Conservation (phyloP, 371 early-diverging fungal genomes). For the Blastocladiella emersonii region DNA sequence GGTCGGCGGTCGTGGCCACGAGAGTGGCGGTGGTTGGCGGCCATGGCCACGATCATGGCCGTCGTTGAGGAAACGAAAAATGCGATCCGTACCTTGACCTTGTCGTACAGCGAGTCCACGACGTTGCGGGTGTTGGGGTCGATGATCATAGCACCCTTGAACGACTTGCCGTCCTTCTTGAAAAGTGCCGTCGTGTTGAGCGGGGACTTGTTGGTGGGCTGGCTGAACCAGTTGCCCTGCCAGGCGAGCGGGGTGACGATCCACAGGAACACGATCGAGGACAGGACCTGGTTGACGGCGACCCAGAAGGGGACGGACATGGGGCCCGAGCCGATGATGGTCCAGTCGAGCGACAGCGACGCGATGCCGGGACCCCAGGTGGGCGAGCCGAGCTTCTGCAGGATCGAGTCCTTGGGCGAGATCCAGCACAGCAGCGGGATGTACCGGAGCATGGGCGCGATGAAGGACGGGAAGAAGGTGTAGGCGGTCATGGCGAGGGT, state of each 20-base stretch:
- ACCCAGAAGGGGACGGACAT: slow-evolving; percentile 27
- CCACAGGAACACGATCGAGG: slow-evolving; percentile 21
- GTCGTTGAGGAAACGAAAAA: too few relatives aligned
- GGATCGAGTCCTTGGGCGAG: slow-evolving; percentile 21
- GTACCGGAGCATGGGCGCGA: slow-evolving; percentile 50
- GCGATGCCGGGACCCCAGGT: slow-evolving; percentile 22
- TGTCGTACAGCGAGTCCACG: neutral
- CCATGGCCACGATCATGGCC: too few relatives aligned
- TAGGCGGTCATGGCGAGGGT: slow-evolving; percentile 34
- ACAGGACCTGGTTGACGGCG: slow-evolving; percentile 19
- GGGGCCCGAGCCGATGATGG: slow-evolving; percentile 16
- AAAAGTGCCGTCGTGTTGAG: neutral
- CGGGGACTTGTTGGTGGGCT: neutral
- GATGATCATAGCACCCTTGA: neutral
- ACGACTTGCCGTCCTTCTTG: neutral
- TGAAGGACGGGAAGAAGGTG: slow-evolving; percentile 66
- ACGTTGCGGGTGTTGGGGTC: neutral
- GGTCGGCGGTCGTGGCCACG: too few relatives aligned
- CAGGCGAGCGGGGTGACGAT: slow-evolving; percentile 5
- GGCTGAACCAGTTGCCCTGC: neutral
- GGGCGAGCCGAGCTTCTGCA: slow-evolving; percentile 16
- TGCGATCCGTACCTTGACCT: too few relatives aligned
- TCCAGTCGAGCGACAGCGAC: slow-evolving; percentile 22
- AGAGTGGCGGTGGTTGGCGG: too few relatives aligned
- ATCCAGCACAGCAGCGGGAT: slow-evolving; percentile 64